A percentile compares a stretch with the other conserved stretches of the same genome.
Evolutionary conservation across 768 basidiomycete species (phyloP).

Genomic region (Collybia nuda): DNA sequence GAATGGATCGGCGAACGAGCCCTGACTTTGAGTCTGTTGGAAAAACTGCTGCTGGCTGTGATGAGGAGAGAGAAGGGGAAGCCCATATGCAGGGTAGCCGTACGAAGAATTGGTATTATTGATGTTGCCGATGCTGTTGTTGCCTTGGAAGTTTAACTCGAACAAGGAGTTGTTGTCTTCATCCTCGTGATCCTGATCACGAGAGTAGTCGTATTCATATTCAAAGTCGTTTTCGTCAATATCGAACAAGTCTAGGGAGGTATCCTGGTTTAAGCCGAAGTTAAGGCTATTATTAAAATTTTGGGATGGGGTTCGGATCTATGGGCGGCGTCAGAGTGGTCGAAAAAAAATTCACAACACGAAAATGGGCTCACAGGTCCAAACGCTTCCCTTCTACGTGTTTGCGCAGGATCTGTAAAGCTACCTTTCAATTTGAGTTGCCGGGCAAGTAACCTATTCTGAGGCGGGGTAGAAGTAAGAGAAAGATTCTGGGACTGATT

Average conservation of each 20-base stretch:
- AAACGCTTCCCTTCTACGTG: conserved; percentile 44
- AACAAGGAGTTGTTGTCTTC: conserved; percentile 36
- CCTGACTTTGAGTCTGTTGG: conserved; percentile 15
- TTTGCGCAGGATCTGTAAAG: conserved; percentile 68
- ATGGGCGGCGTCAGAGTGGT: conserved; percentile 5
- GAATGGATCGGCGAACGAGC: conserved; percentile 42
- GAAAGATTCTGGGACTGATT: conserved; percentile 30
- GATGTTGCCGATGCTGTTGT: conserved; percentile 17
- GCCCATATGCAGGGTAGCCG: conserved; percentile 33
- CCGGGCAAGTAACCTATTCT: conserved; percentile 50
- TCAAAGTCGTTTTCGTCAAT: conserved; percentile 74
- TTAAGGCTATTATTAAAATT: conserved; percentile 28
- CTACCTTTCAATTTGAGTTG: conserved; percentile 69
- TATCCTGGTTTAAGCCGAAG: conserved; percentile 36
- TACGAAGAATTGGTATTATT: conserved; percentile 23
- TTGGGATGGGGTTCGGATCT: conserved; percentile 33
- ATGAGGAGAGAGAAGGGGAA: conserved; percentile 20
- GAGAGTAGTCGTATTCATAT: conserved; percentile 36
- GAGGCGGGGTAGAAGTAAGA: conserved; percentile 65
- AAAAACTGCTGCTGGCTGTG: conserved; percentile 24
- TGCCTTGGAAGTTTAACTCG: conserved; percentile 27
- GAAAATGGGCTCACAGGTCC: conserved; percentile 28
- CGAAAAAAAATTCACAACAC: conserved; percentile 19
- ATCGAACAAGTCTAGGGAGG: conserved; percentile 62
- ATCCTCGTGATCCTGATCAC: conserved; percentile 21